phyloP scores from a whole-genome alignment of 371 early-diverging fungal species.

The Catenaria anguillulae region DNA sequence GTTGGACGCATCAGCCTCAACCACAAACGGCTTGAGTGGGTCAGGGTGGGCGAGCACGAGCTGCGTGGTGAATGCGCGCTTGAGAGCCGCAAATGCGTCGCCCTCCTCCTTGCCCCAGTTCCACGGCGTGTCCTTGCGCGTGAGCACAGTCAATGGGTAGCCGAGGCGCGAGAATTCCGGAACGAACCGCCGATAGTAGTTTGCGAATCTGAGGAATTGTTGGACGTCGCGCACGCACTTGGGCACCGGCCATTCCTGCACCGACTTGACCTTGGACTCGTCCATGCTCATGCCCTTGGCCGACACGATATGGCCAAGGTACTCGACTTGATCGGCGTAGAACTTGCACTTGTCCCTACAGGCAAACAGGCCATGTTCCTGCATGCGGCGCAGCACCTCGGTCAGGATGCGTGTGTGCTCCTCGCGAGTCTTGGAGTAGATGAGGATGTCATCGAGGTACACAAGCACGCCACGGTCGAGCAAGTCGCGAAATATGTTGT shows the following conservation, averaged over 20 bases:
- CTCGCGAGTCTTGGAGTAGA: slow-evolving; percentile 28
- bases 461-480: slow-evolving; percentile 23
- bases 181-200: slow-evolving; percentile 31
- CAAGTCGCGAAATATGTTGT: slow-evolving; percentile 17
- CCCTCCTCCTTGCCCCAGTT: not conserved
- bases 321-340: slow-evolving; percentile 16
- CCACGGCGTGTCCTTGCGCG: not conserved
- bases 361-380: slow-evolving; percentile 18
- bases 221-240: slow-evolving; percentile 19
- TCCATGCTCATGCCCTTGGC: slow-evolving; percentile 17
- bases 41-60: slow-evolving; percentile 14
- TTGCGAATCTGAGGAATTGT: slow-evolving; percentile 32
- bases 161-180: not conserved
- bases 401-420: slow-evolving; percentile 28
- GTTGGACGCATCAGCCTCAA: slow-evolving; percentile 36
- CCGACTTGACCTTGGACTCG: slow-evolving; percentile 17
- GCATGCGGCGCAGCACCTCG: slow-evolving; percentile 20
- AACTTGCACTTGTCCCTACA: slow-evolving; percentile 40
- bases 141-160: slow-evolving; percentile 10
- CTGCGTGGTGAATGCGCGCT: not conserved
- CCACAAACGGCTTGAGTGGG: slow-evolving; percentile 12
- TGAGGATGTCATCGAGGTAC: slow-evolving; percentile 42
- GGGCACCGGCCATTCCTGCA: slow-evolving; percentile 26
- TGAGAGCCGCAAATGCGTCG: not conserved
- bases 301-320: slow-evolving; percentile 26